Evolutionary conservation across 2,329 filamentous ascomycete genomes (phyloP).

Genomic region (Westerdykella sp.): DNA sequence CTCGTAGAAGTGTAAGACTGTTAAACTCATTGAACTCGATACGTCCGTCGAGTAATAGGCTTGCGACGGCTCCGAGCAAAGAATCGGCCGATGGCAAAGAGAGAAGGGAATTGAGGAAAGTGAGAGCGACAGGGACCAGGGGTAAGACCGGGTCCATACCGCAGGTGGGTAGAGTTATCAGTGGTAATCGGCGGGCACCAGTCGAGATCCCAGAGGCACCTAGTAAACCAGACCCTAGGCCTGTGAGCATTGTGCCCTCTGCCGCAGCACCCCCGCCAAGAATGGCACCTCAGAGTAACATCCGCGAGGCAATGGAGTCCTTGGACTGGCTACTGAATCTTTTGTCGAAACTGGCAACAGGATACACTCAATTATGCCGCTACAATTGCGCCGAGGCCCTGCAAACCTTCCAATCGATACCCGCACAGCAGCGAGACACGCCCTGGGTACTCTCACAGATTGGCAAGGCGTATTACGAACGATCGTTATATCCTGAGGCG

Average conservation of each 20-base stretch:
- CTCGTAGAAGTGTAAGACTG: conserved; percentile 42
- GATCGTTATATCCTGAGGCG: conserved; percentile 76
- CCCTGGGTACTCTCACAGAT: conserved; percentile 91
- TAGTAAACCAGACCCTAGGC: conserved; percentile 51
- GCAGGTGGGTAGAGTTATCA: conserved; percentile 78
- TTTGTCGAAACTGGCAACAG: conserved; percentile 72
- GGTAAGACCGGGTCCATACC: conserved; percentile 57
- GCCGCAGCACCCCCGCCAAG: conserved; percentile 10
- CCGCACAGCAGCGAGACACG: conserved; percentile 73
- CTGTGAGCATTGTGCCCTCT: conserved; percentile 29
- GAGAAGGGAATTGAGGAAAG: conserved; percentile 74
- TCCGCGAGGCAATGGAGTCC: conserved; percentile 60
- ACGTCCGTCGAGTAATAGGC: conserved; percentile 58
- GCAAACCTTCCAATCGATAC: conserved; percentile 64
- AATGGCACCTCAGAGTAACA: too few species aligned
- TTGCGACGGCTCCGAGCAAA: conserved; percentile 51
- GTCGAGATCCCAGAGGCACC: conserved; percentile 65
- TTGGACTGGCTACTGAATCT: conserved; percentile 72
- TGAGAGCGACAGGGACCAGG: conserved; percentile 66
- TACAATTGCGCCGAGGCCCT: conserved; percentile 76
- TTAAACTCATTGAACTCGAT: conserved; percentile 51
- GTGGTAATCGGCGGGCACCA: conserved; percentile 73
- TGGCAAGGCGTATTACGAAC: conserved; percentile 86
- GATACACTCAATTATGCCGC: conserved; percentile 69
- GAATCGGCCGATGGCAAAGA: conserved; percentile 50